Base-by-base conservation (phyloP, 192 early-diverging fungal species). In the Backusella circina region DNA sequence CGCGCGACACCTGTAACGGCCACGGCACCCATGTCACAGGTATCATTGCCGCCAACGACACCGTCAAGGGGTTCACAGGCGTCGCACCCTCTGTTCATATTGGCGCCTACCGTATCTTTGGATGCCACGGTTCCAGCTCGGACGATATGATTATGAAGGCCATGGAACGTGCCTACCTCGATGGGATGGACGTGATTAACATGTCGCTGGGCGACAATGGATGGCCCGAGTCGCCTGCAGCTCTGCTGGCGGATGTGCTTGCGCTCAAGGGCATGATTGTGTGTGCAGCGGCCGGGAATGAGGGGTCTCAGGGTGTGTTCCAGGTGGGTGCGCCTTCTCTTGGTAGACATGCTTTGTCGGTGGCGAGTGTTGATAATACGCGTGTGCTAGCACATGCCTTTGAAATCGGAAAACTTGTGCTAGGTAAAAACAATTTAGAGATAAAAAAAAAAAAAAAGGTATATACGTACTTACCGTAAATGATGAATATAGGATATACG, bases 61-160 rank as follows among this genome's bases (percentile, higher is more conserved):
- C 64, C 2, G 32, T 30, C 5, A 80, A 75, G 36, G 71, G 77
- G 9, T 87, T 95, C 67, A 82, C 77, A 28, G 96, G 96, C 61
- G 93, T 96, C 7, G 95, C 94, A 13, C 96, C 96, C 0, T 86
- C 88, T 72, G 82, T 86, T 8, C 91, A 86, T 1, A 78, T 90
- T 47, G 91, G 91, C 30, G 89, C 88, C 74, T 92, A 92, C 77
- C 80, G 89, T 13, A 81, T 89, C n/a, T 90, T 93, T 68, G 82
- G 87, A 18, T 93, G 92, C 70, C 54, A 70, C 7, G 77, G 89
- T 28, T 70, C 35, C 23, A 82, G 79, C 21, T 71, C 84, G 2
- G 85, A 87, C 33, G 88, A 89, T 66, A 75, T 90, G 4, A 85
- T 92, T 50, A 83, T 93, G 66, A 75, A 78, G 67, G 90, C 85